Percentiles rank a stretch among this genome's conserved stretches.
Conservation (phyloP, 1,284 basidiomycete genomes). For the Vanrija sp. region DNA sequence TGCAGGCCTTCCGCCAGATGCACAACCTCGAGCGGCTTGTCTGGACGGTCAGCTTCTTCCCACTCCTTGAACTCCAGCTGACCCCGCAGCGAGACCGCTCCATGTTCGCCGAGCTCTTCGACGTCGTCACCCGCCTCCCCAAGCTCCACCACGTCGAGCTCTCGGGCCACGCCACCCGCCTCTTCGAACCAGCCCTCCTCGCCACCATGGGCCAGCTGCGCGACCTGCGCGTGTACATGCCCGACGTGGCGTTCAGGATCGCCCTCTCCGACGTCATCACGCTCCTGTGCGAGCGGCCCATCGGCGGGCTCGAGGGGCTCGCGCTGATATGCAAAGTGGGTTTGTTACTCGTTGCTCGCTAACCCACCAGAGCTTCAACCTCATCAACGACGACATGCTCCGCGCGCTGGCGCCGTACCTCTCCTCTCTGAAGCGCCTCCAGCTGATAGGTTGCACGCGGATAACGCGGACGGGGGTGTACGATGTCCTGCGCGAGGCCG, state of each 20-base stretch:
- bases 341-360: not conserved
- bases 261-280: constrained; percentile 22
- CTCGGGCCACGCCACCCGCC: constrained; percentile 39
- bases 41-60: constrained; percentile 42
- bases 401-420: constrained; percentile 28
- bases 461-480: constrained; percentile 35
- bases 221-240: constrained; percentile 46
- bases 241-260: constrained; percentile 30
- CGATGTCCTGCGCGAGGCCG: constrained; percentile 24
- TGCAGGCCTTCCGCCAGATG: constrained; percentile 32
- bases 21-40: constrained; percentile 34
- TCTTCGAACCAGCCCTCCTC: constrained; percentile 35
- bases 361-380: constrained; percentile 23
- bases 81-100: constrained; percentile 39
- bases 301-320: constrained; percentile 33
- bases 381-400: constrained; percentile 37
- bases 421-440: constrained; percentile 26
- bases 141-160: constrained; percentile 37
- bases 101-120: constrained; percentile 32
- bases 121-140: constrained; percentile 23
- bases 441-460: constrained; percentile 38
- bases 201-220: constrained; percentile 26
- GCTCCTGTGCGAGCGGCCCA: constrained; percentile 17
- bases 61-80: not conserved
- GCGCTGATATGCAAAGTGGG: constrained; percentile 39